Evolutionary conservation across 805 yeast species (phyloP), one percentile per base, ranked within the genome.

Genomic region (Pachysolen tannophilus): DNA sequence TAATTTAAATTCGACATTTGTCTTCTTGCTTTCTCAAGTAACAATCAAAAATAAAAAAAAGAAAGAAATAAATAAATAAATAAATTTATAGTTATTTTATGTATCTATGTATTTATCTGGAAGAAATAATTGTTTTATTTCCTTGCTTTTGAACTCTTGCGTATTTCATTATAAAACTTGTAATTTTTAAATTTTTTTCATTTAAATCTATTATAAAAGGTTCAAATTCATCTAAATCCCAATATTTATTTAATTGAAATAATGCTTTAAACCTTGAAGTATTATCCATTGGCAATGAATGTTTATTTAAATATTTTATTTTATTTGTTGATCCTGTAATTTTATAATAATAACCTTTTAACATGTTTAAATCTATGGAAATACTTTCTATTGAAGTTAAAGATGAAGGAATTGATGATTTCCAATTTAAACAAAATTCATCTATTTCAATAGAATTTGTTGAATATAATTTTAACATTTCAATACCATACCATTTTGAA

Each of bases 121-220:
- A 23, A 23, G 13, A 11, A 5, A 23, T 23, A 5, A 14, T 23
- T 11, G 26, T 23, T 14, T 23, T 23, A 11, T 23, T 23, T 11
- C 75, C 80, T 4, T 59, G 49, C 30, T 62, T 65, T 44, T 63
- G 65, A 44, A 73, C 69, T 33, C 69, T 63, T 1, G 86, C 84
- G 50, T 58, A 76, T 49, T 80, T 81, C 68, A 78, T 61, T 21
- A 78, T 58, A 43, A 78, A 75, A 33, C 60, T 67, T 20, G 79
- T 86, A 13, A 67, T 55, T 52, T 73, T 78, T 21, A 71, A 37
- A 8, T 67, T 69, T 37, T 69, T 70, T 2, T 56, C 56, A 49
- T 79, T 75, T 21, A 82, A 52, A 27, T 77, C 81, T 13, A 65
- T 69, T 9, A 86, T 55, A 46, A 73, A 79, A 7, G 92, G 88